A percentile compares a stretch with the other conserved stretches of the same genome.
These are phyloP conservation scores for Pyrus pyrifolia DNA, from an alignment of 306 rosid species.

Conservation along the genomic window DNA sequence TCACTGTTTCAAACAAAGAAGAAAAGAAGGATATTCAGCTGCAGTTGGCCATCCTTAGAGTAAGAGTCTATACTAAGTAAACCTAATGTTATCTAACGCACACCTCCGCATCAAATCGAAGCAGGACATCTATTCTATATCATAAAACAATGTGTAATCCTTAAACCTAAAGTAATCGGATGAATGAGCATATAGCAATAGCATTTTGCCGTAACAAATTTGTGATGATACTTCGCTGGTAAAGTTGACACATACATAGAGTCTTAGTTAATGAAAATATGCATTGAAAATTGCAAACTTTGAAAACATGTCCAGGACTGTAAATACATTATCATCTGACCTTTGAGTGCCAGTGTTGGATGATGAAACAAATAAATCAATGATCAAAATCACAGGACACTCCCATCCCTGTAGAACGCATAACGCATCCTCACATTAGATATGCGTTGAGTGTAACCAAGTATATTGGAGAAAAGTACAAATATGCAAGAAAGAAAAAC, in stretches of 20 bases:
- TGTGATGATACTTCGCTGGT: neutral
- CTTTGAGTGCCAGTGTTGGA: constrained; percentile 74
- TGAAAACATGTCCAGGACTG: neutral
- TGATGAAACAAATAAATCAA: constrained; percentile 74
- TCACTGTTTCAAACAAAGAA: constrained; percentile 40
- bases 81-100: neutral
- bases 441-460: neutral
- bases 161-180: neutral
- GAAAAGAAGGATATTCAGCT: neutral
- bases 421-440: constrained; percentile 17
- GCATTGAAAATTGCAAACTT: neutral
- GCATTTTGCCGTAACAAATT: neutral
- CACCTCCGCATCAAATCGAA: neutral
- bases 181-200: neutral
- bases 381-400: constrained; percentile 71
- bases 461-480: neutral
- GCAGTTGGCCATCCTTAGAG: neutral
- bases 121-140: neutral
- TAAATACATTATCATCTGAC: constrained; percentile 26
- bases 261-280: neutral
- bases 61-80: neutral
- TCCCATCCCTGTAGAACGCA: constrained; percentile 72
- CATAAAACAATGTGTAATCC: neutral
- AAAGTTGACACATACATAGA: neutral
- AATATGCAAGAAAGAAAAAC: neutral